Evolutionary conservation across 2,329 filamentous ascomycete species (phyloP).

Genomic region (Xylariaceae sp.): DNA sequence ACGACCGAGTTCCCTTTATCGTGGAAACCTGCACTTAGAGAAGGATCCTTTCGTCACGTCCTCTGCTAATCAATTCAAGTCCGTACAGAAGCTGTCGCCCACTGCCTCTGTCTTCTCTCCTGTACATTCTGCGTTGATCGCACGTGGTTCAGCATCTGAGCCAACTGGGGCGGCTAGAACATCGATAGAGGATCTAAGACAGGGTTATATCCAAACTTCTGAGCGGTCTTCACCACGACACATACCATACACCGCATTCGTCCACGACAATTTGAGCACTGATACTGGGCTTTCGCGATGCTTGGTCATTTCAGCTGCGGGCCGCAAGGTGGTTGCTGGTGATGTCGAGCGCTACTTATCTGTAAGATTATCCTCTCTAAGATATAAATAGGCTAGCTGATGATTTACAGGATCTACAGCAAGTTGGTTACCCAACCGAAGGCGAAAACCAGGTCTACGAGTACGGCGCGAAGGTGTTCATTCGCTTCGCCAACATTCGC

Average conservation of each 20-base stretch:
- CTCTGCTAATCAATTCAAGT: slow-evolving; percentile 36
- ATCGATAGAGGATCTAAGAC: slow-evolving; percentile 12
- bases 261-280: slow-evolving; percentile 47
- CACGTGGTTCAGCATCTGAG: slow-evolving; percentile 20
- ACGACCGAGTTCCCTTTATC: slow-evolving; percentile 26
- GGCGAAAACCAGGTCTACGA: slow-evolving; percentile 43
- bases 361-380: slow-evolving; percentile 39
- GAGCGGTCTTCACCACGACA: slow-evolving; percentile 9
- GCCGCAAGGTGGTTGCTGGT: slow-evolving; percentile 33
- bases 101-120: slow-evolving; percentile 66
- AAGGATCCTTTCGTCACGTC: slow-evolving; percentile 60
- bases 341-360: slow-evolving; percentile 49
- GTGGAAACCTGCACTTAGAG: slow-evolving; percentile 27
- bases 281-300: slow-evolving; percentile 50
- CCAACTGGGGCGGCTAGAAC: slow-evolving; percentile 20
- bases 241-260: slow-evolving; percentile 26
- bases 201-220: slow-evolving; percentile 6
- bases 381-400: slow-evolving; percentile 17
- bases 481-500: slow-evolving; percentile 63
- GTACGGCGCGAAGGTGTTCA: slow-evolving; percentile 48
- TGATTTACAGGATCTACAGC: slow-evolving; percentile 43
- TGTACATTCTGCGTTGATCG: slow-evolving; percentile 33
- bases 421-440: slow-evolving; percentile 39
- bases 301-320: slow-evolving; percentile 44
- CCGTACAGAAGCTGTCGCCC: slow-evolving; percentile 59